Evolutionary conservation across 2,329 filamentous ascomycete genomes (phyloP).

Genomic region (Didymella segeticola): DNA sequence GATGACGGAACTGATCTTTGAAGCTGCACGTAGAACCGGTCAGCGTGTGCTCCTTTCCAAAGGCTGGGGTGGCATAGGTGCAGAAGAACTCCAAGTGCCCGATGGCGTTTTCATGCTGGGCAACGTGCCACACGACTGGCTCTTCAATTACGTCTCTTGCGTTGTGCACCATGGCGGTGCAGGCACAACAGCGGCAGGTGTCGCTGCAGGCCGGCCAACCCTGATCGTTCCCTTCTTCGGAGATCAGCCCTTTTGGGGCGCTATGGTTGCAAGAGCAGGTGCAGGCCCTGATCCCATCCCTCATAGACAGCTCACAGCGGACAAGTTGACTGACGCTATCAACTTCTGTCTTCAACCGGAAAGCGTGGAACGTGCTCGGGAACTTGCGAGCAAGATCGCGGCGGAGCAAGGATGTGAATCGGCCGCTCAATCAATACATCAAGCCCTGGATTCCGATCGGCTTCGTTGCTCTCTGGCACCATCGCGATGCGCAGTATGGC

Average conservation of each 20-base stretch:
- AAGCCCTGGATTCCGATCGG: conserved; percentile 31
- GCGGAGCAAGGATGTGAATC: conserved; percentile 32
- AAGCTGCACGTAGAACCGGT: conserved; percentile 56
- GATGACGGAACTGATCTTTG: conserved; percentile 38
- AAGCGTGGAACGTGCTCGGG: conserved; percentile 18
- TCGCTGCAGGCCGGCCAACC: conserved; percentile 55
- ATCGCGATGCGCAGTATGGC: conserved; percentile 32
- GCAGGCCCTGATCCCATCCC: conserved; percentile 61
- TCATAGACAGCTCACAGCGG: conserved; percentile 51
- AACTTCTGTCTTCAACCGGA: conserved; percentile 50
- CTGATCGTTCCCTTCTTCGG: conserved; percentile 65
- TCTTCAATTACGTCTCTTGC: conserved; percentile 77
- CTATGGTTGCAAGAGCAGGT: conserved; percentile 58
- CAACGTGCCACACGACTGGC: conserved; percentile 71
- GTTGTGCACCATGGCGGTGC: conserved; percentile 85
- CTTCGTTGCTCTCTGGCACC: conserved; percentile 33
- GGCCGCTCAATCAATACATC: conserved; percentile 37
- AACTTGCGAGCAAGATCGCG: conserved; percentile 34
- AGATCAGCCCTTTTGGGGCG: conserved; percentile 64
- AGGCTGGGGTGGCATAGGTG: conserved; percentile 82
- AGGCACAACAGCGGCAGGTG: conserved; percentile 63
- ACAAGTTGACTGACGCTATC: conserved; percentile 57
- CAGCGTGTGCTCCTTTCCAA: conserved; percentile 78
- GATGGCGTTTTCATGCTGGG: conserved; percentile 76
- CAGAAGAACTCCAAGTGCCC: conserved; percentile 61